A percentile compares a stretch with the other conserved stretches of the same genome.
phyloP scores from a whole-genome alignment of 768 basidiomycete species.

The Russula griseocarnosa region DNA sequence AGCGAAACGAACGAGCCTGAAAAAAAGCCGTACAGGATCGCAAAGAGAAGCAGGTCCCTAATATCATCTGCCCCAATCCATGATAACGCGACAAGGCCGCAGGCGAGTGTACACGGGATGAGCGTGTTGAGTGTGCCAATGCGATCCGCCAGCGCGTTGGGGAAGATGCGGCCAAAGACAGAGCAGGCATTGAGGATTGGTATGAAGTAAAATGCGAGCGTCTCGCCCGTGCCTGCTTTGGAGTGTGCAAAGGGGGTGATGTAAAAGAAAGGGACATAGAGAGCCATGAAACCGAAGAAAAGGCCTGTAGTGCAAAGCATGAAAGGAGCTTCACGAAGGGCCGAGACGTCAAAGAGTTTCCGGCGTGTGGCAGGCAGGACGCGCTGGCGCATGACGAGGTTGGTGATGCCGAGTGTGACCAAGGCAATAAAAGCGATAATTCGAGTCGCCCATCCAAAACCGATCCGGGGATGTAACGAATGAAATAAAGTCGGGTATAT shows the following conservation, averaged over 20 bases:
- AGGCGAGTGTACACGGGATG: constrained; percentile 30
- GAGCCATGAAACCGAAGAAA: constrained; percentile 19
- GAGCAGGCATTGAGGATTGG: constrained; percentile 35
- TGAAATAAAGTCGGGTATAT: constrained; percentile 36
- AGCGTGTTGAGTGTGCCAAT: constrained; percentile 34
- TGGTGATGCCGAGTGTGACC: constrained; percentile 30
- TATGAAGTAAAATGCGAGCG: constrained; percentile 34
- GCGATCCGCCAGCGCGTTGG: constrained; percentile 33
- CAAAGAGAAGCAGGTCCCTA: constrained; percentile 34
- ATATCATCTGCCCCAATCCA: constrained; percentile 34
- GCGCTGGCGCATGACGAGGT: constrained; percentile 29
- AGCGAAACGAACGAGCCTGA: constrained; percentile 29
- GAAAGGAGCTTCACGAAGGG: constrained; percentile 30
- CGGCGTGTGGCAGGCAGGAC: constrained; percentile 17
- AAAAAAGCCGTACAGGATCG: constrained; percentile 40
- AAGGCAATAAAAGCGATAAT: constrained; percentile 31
- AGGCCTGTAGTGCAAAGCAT: constrained; percentile 29
- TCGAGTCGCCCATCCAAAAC: constrained; percentile 33
- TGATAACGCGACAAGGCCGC: constrained; percentile 32
- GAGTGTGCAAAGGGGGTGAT: constrained; percentile 30
- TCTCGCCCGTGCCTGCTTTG: constrained; percentile 23
- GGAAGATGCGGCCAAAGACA: constrained; percentile 33
- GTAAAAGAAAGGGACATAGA: constrained; percentile 34
- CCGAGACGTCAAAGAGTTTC: constrained; percentile 28
- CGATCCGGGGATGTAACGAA: constrained; percentile 29